phyloP scores from a whole-genome alignment of 2,329 filamentous ascomycete genomes.

The Thyridium curvatum region DNA sequence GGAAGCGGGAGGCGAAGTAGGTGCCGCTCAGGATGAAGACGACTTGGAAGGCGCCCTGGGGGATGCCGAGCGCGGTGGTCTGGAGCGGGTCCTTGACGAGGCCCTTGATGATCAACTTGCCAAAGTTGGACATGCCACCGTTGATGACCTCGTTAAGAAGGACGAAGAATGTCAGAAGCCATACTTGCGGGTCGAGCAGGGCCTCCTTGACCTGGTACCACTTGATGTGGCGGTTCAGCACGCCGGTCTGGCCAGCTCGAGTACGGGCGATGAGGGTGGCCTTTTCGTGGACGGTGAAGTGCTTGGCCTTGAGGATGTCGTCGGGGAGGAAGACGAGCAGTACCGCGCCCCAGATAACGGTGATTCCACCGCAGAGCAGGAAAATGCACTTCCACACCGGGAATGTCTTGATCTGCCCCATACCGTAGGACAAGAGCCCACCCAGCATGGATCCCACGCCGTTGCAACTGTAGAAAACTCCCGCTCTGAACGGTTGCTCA shows the following conservation, averaged over 20 bases:
- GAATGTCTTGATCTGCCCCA: constrained; percentile 32
- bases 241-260: constrained; percentile 41
- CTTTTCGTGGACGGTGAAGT: constrained; percentile 51
- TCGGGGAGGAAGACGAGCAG: constrained; percentile 56
- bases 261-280: constrained; percentile 47
- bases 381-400: constrained; percentile 53
- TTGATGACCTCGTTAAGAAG: constrained; percentile 48
- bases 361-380: constrained; percentile 51
- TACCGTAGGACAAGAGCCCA: constrained; percentile 26
- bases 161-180: constrained; percentile 42
- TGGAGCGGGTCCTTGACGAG: constrained; percentile 32
- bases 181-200: constrained; percentile 48
- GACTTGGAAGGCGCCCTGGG: constrained; percentile 45
- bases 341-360: constrained; percentile 46
- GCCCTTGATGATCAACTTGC: constrained; percentile 48
- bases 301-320: constrained; percentile 53
- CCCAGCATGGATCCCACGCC: constrained; percentile 27
- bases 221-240: constrained; percentile 45
- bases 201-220: constrained; percentile 39
- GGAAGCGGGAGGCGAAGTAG: constrained; percentile 42
- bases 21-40: constrained; percentile 47
- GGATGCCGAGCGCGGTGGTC: constrained; percentile 48
- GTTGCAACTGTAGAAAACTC: constrained; percentile 42
- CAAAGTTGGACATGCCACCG: constrained; percentile 47
- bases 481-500: constrained; percentile 42